A percentile compares a stretch with the other conserved stretches of the same genome.
Conservation (phyloP, 768 basidiomycete species). For the Rubroboletus pulcherrimus region DNA sequence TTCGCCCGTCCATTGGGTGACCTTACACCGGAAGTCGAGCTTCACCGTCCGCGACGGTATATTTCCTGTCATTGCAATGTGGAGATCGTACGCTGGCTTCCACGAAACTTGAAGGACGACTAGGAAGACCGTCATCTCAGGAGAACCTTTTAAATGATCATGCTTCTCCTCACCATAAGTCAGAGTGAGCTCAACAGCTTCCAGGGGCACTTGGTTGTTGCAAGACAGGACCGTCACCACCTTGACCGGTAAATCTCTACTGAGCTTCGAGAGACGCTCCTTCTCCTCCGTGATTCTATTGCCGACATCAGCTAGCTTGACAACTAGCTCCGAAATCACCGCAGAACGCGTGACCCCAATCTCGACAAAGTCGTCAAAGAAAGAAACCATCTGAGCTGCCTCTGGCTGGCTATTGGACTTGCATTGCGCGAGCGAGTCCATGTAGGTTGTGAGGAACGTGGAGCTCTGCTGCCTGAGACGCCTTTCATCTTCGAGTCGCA, state of each 20-base stretch:
- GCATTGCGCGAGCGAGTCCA: constrained; percentile 26
- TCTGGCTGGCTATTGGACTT: constrained; percentile 4
- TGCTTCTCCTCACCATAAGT: constrained; percentile 14
- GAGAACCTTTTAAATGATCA: neutral
- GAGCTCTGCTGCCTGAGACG: constrained; percentile 18
- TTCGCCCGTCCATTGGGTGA: constrained; percentile 31
- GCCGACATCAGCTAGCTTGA: constrained; percentile 8
- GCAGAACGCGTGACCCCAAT: constrained; percentile 17
- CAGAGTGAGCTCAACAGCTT: constrained; percentile 15
- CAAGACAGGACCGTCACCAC: constrained; percentile 10
- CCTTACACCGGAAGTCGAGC: constrained; percentile 28
- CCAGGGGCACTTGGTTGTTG: neutral
- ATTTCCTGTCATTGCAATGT: constrained; percentile 7
- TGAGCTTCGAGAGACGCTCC: neutral
- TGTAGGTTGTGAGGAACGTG: constrained; percentile 24
- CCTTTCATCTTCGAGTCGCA: constrained; percentile 17
- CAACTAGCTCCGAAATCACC: constrained; percentile 14
- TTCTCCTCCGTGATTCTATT: constrained; percentile 13
- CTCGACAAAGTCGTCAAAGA: constrained; percentile 24
- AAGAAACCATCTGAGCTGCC: constrained; percentile 16
- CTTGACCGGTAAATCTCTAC: neutral
- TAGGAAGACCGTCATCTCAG: neutral
- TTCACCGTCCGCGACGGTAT: constrained; percentile 12
- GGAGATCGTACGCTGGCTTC: constrained; percentile 20
- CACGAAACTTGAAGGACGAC: constrained; percentile 17